Conservation (phyloP, 2,329 filamentous ascomycete genomes). For the Trichophyton rubrum region DNA sequence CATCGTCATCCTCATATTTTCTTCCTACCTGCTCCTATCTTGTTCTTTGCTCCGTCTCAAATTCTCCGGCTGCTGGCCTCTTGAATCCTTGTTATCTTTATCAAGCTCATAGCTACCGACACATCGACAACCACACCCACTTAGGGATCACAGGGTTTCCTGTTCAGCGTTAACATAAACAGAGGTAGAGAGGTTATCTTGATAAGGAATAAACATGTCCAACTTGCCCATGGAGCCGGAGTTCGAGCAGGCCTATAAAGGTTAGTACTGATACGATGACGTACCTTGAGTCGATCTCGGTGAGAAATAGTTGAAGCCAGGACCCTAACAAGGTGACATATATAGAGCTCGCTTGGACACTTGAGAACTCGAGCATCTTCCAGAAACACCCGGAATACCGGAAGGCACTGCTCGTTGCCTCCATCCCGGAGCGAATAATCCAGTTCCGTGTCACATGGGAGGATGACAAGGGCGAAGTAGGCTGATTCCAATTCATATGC, state of each 20-base stretch:
- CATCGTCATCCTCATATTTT: constrained; percentile 4
- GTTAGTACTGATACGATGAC: constrained; percentile 38
- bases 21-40: constrained; percentile 13
- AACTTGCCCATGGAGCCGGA: constrained; percentile 82
- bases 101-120: not conserved
- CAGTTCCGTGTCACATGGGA: constrained; percentile 98
- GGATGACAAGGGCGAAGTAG: constrained; percentile 62
- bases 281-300: not conserved
- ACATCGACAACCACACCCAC: not conserved
- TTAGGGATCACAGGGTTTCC: not conserved
- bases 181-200: not conserved
- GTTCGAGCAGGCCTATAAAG: constrained; percentile 97
- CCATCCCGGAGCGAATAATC: constrained; percentile 87
- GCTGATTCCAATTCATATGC: constrained; percentile 9
- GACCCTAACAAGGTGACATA: not conserved
- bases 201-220: constrained; percentile 47
- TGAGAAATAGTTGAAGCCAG: not conserved
- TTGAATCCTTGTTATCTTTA: not conserved
- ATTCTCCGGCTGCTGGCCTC: not conserved
- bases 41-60: constrained; percentile 7
- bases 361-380: constrained; percentile 89
- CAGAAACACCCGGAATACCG: constrained; percentile 88
- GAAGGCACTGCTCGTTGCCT: constrained; percentile 73
- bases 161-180: not conserved
- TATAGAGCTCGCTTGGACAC: constrained; percentile 81